Evolutionary conservation across 1,284 basidiomycete species (phyloP).

Genomic region (Wallemia hederae): DNA sequence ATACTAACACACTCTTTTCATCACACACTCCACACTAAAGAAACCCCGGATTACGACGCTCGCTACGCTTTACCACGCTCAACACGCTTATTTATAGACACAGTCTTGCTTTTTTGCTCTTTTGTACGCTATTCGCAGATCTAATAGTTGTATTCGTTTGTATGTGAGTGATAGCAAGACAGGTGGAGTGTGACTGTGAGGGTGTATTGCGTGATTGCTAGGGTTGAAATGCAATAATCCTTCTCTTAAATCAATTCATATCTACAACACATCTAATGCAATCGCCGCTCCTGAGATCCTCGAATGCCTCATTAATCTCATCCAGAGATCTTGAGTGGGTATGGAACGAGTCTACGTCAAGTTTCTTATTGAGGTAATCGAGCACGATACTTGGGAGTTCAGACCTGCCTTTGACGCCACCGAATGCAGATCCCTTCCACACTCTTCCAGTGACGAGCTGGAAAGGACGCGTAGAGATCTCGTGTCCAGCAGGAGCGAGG

Average conservation of each 20-base stretch:
- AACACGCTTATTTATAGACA: background rate
- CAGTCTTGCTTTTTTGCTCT: background rate
- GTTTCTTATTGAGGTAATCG: background rate
- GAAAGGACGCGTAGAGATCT: slow-evolving; percentile 20
- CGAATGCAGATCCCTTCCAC: slow-evolving; percentile 21
- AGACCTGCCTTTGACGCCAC: slow-evolving; percentile 20
- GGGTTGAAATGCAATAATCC: no score
- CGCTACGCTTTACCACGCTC: no score
- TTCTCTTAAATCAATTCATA: background rate
- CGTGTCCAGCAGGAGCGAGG: slow-evolving; percentile 19
- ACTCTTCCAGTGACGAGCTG: slow-evolving; percentile 20
- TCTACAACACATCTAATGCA: slow-evolving; percentile 66
- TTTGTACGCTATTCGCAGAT: no score
- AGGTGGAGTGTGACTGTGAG: no score
- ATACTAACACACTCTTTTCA: background rate
- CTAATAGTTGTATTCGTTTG: background rate
- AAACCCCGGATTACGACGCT: no score
- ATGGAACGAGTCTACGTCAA: slow-evolving; percentile 50
- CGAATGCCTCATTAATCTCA: slow-evolving; percentile 66
- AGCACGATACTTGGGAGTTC: slow-evolving; percentile 7
- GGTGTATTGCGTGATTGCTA: no score
- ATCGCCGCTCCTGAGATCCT: slow-evolving; percentile 44
- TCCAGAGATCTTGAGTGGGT: slow-evolving; percentile 44
- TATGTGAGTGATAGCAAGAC: no score
- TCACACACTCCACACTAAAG: no score